phyloP scores from a whole-genome alignment of 805 yeast species.

The Myxozyma neotropica region DNA sequence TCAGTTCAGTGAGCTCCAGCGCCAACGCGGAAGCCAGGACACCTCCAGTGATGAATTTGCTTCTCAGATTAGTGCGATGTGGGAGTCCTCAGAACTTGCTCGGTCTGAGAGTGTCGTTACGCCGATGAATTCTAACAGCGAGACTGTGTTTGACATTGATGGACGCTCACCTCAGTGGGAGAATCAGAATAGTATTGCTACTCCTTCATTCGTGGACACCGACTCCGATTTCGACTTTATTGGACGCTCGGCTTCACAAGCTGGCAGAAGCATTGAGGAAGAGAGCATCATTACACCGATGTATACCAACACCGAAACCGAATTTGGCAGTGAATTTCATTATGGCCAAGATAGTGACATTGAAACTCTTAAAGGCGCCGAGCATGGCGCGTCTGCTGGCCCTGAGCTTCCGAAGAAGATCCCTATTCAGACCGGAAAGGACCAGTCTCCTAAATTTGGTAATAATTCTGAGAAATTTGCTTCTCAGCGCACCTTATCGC shows the following conservation, averaged over 20 bases:
- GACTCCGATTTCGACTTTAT: conserved; percentile 6
- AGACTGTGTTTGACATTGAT: conserved; percentile 1
- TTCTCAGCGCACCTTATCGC: neutral
- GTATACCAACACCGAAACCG: conserved; percentile 5
- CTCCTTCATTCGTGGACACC: neutral
- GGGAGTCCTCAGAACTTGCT: conserved; percentile 9
- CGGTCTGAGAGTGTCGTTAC: conserved; percentile 2
- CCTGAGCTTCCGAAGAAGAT: conserved; percentile 13
- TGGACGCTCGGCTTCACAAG: conserved; percentile 10
- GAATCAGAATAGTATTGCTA: neutral
- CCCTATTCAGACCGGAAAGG: neutral
- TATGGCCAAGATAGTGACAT: conserved; percentile 1
- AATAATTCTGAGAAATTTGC: neutral
- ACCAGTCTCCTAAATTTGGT: conserved; percentile 5
- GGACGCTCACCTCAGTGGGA: neutral
- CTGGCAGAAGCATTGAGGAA: neutral
- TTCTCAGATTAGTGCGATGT: conserved; percentile 15
- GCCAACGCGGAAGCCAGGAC: neutral
- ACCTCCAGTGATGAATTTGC: neutral
- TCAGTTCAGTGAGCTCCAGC: conserved; percentile 15
- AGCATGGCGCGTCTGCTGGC: neutral
- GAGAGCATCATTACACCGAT: conserved; percentile 17
- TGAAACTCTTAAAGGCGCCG: neutral
- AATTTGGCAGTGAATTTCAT: neutral
- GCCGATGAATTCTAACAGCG: neutral